Base-by-base conservation (phyloP, 176 grass and related monocot species). In the Juncus effusus region DNA sequence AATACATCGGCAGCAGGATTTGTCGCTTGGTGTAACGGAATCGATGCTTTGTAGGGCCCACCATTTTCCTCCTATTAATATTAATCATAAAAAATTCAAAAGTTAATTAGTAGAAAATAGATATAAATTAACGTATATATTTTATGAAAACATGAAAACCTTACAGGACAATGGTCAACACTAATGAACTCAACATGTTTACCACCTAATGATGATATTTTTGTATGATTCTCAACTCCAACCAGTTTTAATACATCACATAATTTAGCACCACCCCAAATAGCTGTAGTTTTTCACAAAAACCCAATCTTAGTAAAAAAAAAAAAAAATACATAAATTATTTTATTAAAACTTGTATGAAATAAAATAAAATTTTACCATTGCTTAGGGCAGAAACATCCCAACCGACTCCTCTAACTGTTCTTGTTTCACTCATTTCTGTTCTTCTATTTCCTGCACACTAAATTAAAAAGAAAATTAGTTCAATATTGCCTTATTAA, bases 381-480 rank as follows among this genome's bases (percentile, higher is more conserved):
- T 84, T 84, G 65, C 76, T 67, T 4, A 84, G 51, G 79, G 75
- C 76, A 10, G 76, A 45, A 40, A 70, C 57, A 69, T 84, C 81
- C 81, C 81, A 84, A 35, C 81, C 81, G 51, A 79, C 81, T 42
- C 76, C 81, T 70, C 65, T 77, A 61, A 79, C 82, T 44, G 40
- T 62, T 35, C 59, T 74, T n/a, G 44, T 60, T 51, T 76, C 70
- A 67, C 81, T 84, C 81, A 84, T 79, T 13, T 42, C 81, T 5
- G 76, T 84, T 47, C 76, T 79, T 63, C 70, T 79, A 65, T 84
- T 84, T 56, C 82, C 82, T 60, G 82, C 82, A 79, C 82, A 79
- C 82, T 84, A 16, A 40, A 44, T 60, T 73, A 15, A 44, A 60
- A 59, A 13, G 41, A 50, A 59, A 41, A 36, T 13, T 40, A 73